Base-by-base conservation (phyloP, 495 filamentous ascomycete species). In the Parathielavia hyrcaniae region DNA sequence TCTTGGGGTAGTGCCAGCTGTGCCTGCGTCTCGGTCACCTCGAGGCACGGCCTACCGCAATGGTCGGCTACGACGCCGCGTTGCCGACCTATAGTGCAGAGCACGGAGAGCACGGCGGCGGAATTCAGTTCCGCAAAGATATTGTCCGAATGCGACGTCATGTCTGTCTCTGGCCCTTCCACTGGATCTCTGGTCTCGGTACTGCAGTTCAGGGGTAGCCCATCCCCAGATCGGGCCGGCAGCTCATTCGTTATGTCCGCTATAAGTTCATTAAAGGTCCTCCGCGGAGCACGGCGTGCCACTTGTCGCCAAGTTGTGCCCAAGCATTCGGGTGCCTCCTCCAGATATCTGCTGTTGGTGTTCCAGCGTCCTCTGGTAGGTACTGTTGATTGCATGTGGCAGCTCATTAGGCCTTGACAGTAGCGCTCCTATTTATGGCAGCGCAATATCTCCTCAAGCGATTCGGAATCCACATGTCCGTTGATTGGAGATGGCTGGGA, bases 371-470 rank as follows among this genome's bases (percentile, higher is more conserved):
- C n/a, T n/a, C n/a, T n/a, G n/a, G n/a, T n/a, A n/a, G n/a, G n/a
- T n/a, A n/a, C n/a, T n/a, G n/a, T n/a, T 52, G 55, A 58, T 62
- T 58, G 55, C 53, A 53, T 62, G 60, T 49, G n/a, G 53, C 55
- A 46, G 19, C 22, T 62, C 51, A 45, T 54, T 22, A 44, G 14
- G 13, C 30, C n/a, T 55, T 41, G 50, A 51, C 17, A 53, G 22
- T 17, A 5, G 14, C 16, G 52, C 17, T 46, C 45, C 59, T 61
- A 61, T 61, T 61, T 57, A 57, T 61, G 48, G 49, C 40, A 58
- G 13, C 40, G 34, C 23, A 51, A 51, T 57, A 46, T 52, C 48
- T 38, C n/a, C 30, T 17, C 22, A 5, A 1, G 34, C 32, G 32
- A 36, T 11, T 22, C 17, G 48, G n/a, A 32, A 38, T 30, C 32